Evolutionary conservation across 345 rosid genomes (phyloP).

Genomic region (Aquilaria malaccensis): DNA sequence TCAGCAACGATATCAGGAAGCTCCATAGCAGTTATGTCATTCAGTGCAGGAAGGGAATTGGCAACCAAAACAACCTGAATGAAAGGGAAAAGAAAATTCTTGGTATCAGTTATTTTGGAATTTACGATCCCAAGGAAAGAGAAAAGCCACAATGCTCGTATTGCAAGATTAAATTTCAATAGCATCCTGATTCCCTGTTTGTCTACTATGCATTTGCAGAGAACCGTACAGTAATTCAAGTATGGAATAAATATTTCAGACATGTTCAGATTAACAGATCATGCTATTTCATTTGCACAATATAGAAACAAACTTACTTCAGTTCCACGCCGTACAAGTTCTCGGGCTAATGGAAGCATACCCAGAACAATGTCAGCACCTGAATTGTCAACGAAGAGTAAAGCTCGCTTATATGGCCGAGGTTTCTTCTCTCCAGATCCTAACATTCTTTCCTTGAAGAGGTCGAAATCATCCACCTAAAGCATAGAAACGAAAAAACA

Average conservation of each 20-base stretch:
- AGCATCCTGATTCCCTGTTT: not conserved
- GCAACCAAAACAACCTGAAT: constrained; percentile 96
- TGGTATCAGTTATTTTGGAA: constrained; percentile 7
- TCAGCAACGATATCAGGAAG: constrained; percentile 93
- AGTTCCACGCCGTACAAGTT: constrained; percentile 91
- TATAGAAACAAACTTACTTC: constrained; percentile 44
- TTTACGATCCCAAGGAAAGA: constrained; percentile 9
- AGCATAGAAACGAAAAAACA: constrained; percentile 8
- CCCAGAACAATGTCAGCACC: constrained; percentile 94
- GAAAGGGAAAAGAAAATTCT: constrained; percentile 14
- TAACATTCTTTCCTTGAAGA: constrained; percentile 81
- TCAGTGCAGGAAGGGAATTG: constrained; percentile 94
- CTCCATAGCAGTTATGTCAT: constrained; percentile 97
- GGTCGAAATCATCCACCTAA: constrained; percentile 95
- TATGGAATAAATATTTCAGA: no score
- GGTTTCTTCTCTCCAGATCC: constrained; percentile 61
- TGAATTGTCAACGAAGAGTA: constrained; percentile 95
- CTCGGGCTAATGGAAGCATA: constrained; percentile 98
- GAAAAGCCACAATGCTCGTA: not conserved
- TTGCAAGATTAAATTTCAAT: not conserved
- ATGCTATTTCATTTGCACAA: constrained; percentile 5
- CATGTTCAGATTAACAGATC: no score
- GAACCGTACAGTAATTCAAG: no score
- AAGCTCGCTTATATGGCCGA: constrained; percentile 77
- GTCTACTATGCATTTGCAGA: not conserved